These are phyloP conservation scores for Zygotorulaspora chibaensis DNA, from an alignment of 805 yeast genomes.

Conservation along the genomic window DNA sequence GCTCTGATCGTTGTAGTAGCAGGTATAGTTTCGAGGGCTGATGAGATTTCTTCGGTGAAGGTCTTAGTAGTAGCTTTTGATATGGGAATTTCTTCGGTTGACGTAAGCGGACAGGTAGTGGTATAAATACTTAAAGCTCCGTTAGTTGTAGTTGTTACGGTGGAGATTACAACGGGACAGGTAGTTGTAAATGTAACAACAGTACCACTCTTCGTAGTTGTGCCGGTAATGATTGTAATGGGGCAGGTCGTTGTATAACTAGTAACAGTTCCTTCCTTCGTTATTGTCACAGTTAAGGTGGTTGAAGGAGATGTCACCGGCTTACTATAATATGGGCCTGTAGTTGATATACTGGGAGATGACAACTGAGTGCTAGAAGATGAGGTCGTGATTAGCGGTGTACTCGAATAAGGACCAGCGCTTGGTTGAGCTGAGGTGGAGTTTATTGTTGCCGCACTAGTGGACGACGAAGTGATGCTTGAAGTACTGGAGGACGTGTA, in stretches of 20 bases:
- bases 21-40: too few species aligned
- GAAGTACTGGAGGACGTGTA: background rate
- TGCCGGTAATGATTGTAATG: background rate
- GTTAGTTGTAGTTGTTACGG: background rate
- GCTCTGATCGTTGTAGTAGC: too few species aligned
- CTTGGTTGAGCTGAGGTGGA: background rate
- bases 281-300: background rate
- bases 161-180: background rate
- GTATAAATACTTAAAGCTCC: background rate
- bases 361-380: background rate
- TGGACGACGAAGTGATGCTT: background rate
- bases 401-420: background rate
- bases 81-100: too few species aligned
- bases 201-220: background rate
- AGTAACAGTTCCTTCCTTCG: background rate
- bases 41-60: too few species aligned
- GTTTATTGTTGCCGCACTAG: background rate
- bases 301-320: background rate
- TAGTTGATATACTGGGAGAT: background rate
- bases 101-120: slow-evolving; percentile 17
- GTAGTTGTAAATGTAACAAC: slow-evolving; percentile 1
- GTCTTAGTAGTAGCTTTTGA: too few species aligned
- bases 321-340: background rate
- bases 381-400: background rate
- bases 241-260: too few species aligned